phyloP scores from a whole-genome alignment of 805 yeast species.

The Candida ortonii region DNA sequence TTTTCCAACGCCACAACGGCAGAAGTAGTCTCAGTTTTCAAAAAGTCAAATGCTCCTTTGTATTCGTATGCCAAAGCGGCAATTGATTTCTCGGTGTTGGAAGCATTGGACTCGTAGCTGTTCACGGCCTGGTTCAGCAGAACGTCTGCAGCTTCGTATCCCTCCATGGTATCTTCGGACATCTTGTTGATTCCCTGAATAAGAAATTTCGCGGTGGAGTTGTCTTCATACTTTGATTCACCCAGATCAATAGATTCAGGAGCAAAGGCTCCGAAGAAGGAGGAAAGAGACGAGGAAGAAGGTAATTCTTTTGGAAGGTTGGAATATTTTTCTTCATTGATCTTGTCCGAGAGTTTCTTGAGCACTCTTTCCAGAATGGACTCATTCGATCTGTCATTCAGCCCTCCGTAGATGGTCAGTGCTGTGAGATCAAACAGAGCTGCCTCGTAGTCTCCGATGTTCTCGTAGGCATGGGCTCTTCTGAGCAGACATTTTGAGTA shows the following conservation, averaged over 20 bases:
- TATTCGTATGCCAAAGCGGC: conserved; percentile 81
- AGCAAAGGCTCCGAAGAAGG: conserved; percentile 86
- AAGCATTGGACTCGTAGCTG: conserved; percentile 34
- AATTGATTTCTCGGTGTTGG: conserved; percentile 35
- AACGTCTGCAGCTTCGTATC: conserved; percentile 60
- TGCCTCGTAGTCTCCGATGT: conserved; percentile 70
- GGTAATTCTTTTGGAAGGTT: conserved; percentile 60
- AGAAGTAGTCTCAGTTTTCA: conserved; percentile 65
- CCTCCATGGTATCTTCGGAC: conserved; percentile 48
- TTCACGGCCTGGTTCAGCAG: conserved; percentile 57
- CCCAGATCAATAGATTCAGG: conserved; percentile 46
- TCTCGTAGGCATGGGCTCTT: conserved; percentile 90
- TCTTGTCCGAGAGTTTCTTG: conserved; percentile 71
- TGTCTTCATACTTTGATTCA: conserved; percentile 48
- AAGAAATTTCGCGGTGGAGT: conserved; percentile 63
- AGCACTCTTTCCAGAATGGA: conserved; percentile 82
- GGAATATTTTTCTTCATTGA: conserved; percentile 59
- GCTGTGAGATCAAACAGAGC: conserved; percentile 92
- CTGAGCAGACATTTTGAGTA: conserved; percentile 89
- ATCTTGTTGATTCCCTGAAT: conserved; percentile 58
- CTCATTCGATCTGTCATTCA: conserved; percentile 69
- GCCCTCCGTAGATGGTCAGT: conserved; percentile 79
- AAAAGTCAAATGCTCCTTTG: conserved; percentile 76
- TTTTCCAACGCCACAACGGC: conserved; percentile 64
- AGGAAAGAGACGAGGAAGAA: conserved; percentile 75